phyloP scores from a whole-genome alignment of 2,329 filamentous ascomycete species.

The Pyricularia grisea region DNA sequence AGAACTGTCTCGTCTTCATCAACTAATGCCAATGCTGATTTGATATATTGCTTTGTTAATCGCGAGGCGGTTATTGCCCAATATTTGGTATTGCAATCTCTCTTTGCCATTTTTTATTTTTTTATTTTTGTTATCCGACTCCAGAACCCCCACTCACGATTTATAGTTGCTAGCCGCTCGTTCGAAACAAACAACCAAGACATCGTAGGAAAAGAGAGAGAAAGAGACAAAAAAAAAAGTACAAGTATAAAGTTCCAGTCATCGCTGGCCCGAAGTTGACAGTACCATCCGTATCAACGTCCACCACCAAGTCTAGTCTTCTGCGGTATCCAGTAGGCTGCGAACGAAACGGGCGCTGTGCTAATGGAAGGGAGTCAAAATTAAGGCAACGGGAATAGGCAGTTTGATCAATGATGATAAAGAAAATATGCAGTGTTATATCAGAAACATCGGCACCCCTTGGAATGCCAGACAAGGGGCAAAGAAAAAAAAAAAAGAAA shows the following conservation, averaged over 20 bases:
- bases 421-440: background rate
- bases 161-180: background rate
- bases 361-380: background rate
- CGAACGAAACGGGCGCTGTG: background rate
- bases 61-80: background rate
- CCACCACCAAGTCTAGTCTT: too few relatives aligned
- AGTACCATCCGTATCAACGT: background rate
- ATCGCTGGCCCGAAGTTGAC: background rate
- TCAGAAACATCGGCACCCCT: background rate
- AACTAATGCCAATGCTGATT: background rate
- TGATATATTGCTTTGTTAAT: background rate
- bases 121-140: background rate
- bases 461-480: background rate
- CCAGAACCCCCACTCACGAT: background rate
- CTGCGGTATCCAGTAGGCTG: background rate
- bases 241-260: background rate
- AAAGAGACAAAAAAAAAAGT: background rate
- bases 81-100: background rate
- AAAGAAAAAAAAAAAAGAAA: background rate
- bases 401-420: background rate
- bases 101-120: background rate
- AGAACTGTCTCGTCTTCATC: background rate
- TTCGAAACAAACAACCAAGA: background rate
- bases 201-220: background rate
- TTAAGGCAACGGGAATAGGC: background rate